A percentile compares a stretch with the other conserved stretches of the same genome.
Conservation (phyloP, 208 protist species). For the Plasmodiophora brassicae region DNA sequence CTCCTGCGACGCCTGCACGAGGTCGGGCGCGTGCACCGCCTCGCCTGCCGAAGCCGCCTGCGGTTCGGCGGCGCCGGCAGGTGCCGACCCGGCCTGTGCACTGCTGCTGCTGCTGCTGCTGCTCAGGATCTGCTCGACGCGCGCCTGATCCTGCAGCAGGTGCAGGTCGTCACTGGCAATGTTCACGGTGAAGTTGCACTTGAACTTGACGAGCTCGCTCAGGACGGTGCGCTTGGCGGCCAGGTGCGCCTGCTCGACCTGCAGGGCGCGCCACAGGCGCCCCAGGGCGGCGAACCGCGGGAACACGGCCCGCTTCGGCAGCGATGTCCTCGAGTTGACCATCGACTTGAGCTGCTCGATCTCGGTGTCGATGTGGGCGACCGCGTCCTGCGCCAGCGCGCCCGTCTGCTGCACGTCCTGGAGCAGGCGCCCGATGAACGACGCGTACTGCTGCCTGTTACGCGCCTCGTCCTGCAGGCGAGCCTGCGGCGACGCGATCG, state of each 20-base stretch:
- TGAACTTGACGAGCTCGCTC: conserved; percentile 2
- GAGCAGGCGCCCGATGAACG: conserved; percentile 1
- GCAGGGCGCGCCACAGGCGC: conserved; percentile 4
- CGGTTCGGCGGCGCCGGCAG: not conserved
- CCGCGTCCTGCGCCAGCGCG: not conserved
- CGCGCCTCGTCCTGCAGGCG: conserved; percentile 34
- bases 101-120: not conserved
- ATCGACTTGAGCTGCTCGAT: conserved; percentile 6
- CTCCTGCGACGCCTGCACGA: not conserved
- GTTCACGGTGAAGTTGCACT: not conserved
- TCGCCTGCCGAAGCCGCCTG: not conserved
- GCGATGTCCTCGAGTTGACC: conserved; percentile 2
- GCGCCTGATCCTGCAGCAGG: not conserved
- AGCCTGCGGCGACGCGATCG: not conserved
- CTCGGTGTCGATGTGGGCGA: conserved; percentile 4
- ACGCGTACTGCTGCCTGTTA: conserved; percentile 27
- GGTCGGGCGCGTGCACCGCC: not conserved
- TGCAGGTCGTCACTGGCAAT: not conserved
- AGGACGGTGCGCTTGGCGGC: not conserved
- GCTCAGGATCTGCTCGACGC: not conserved
- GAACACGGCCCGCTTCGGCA: conserved; percentile 6
- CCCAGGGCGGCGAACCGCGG: conserved; percentile 25
- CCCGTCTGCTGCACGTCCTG: not conserved
- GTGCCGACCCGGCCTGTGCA: not conserved
- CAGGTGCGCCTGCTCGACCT: not conserved